These are phyloP conservation scores for Saccharomycopsis guyanensis DNA, from an alignment of 805 yeast genomes.

Conservation along the genomic window DNA sequence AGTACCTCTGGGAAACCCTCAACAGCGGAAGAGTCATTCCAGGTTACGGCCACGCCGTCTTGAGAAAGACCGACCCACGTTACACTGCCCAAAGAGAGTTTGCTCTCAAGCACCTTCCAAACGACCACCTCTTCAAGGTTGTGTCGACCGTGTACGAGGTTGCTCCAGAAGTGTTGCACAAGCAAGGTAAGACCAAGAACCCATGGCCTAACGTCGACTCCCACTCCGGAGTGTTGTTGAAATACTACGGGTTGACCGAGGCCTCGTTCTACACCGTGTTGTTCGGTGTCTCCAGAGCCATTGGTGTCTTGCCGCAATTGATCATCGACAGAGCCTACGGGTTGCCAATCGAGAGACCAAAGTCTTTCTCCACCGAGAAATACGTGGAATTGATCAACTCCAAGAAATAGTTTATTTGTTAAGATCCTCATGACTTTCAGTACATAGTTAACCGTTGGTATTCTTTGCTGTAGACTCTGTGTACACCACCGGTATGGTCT, in stretches of 20 bases:
- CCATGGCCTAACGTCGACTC: slow-evolving; percentile 93
- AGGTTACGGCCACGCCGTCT: slow-evolving; percentile 84
- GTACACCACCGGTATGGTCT: no score
- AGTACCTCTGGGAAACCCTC: slow-evolving; percentile 70
- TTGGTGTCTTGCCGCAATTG: slow-evolving; percentile 80
- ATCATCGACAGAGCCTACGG: slow-evolving; percentile 81
- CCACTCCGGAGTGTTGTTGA: slow-evolving; percentile 77
- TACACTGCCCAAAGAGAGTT: slow-evolving; percentile 81
- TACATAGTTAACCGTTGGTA: no score
- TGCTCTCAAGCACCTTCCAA: slow-evolving; percentile 69
- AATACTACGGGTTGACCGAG: slow-evolving; percentile 79
- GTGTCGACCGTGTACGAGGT: slow-evolving; percentile 73
- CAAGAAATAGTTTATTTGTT: no score
- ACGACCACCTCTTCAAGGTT: slow-evolving; percentile 69
- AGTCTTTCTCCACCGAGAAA: slow-evolving; percentile 90
- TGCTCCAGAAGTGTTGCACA: slow-evolving; percentile 72
- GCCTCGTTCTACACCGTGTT: slow-evolving; percentile 78
- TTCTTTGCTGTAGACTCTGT: no score
- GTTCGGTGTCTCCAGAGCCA: slow-evolving; percentile 82
- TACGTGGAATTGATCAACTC: slow-evolving; percentile 75
- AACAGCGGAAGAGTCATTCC: slow-evolving; percentile 82
- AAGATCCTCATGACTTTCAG: no score
- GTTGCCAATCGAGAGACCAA: slow-evolving; percentile 80
- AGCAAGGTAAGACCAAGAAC: slow-evolving; percentile 87
- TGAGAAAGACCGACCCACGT: slow-evolving; percentile 85